phyloP scores from a whole-genome alignment of 768 basidiomycete genomes.

The Leucogyrophana mollusca region DNA sequence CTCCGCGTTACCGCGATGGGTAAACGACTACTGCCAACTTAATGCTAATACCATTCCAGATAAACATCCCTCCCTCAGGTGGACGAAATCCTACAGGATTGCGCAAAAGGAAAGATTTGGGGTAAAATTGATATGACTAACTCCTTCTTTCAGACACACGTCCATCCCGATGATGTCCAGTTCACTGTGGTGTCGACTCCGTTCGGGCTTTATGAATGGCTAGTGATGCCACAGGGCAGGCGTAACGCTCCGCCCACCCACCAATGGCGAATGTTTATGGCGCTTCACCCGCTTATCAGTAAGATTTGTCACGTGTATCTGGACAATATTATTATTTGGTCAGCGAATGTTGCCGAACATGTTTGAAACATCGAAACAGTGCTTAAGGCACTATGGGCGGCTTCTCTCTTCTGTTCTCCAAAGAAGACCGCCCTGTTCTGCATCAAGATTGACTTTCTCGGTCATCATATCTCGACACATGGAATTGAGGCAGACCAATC shows the following conservation, averaged over 20 bases:
- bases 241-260: constrained; percentile 16
- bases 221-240: constrained; percentile 4
- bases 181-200: constrained; percentile 11
- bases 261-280: constrained; percentile 13
- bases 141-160: constrained; percentile 7
- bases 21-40: constrained; percentile 15
- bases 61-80: constrained; percentile 13
- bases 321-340: constrained; percentile 17
- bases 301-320: constrained; percentile 15
- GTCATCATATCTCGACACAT: constrained; percentile 8
- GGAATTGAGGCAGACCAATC: constrained; percentile 6
- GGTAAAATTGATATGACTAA: constrained; percentile 4
- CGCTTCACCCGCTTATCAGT: constrained; percentile 11
- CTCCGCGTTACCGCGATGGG: constrained; percentile 13
- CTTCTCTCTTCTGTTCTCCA: constrained; percentile 12
- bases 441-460: constrained; percentile 9
- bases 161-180: constrained; percentile 11
- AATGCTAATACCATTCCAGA: constrained; percentile 18
- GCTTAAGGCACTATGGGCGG: constrained; percentile 12
- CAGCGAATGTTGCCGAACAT: constrained; percentile 13
- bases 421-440: constrained; percentile 14
- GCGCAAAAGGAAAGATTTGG: constrained; percentile 11
- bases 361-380: constrained; percentile 11
- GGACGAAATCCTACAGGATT: constrained; percentile 16
- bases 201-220: constrained; percentile 11